Evolutionary conservation across 2,329 filamentous ascomycete species (phyloP), one percentile per base, ranked within the genome.

Genomic region (Curvularia sp.): DNA sequence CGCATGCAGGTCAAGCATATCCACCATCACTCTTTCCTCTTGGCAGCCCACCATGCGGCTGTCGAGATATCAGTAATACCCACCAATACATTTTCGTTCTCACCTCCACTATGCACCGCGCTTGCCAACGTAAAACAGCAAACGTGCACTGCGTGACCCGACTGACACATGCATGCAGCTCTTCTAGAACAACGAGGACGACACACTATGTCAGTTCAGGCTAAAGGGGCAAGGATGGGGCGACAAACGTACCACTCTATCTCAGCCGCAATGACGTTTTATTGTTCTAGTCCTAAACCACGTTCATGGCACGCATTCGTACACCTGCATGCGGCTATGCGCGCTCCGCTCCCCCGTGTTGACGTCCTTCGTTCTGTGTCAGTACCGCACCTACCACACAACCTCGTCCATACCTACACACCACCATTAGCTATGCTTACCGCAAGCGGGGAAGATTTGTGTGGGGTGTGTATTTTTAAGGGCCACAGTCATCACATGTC

Each of bases 301-400:
- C 15, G 33, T 9, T n/a, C 30, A 1, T 12, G 24, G 6, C 20
- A 26, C 22, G 22, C 20, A 18, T 55, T 31, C 30, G 30, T 31
- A 31, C 30, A 31, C 30, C 9, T 31, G 39, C 53, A 46, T 55
- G 30, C 47, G 39, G 43, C 18, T 24, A 13, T 42, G 31, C 33
- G 20, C 44, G 22, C 54, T 56, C 38, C 31, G 54, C 54, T 48
- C 49, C 54, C 33, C 33, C 33, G 33, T n/a, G 30, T 31, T 31
- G 30, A 31, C 9, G 30, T 31, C 30, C 30, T 9, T 35, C 15
- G 5, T 7, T n/a, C 33, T 5, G 5, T 24, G 31, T 52, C 13
- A 12, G 33, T 22, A 31, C 31, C 39, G 22, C 48, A n/a, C 39
- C 24, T 31, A 47, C 15, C 5, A 18, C n/a, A 22, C 12, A 20